Conservation (phyloP, 352 stramenopile species). For the Phytopythium mirpurense region DNA sequence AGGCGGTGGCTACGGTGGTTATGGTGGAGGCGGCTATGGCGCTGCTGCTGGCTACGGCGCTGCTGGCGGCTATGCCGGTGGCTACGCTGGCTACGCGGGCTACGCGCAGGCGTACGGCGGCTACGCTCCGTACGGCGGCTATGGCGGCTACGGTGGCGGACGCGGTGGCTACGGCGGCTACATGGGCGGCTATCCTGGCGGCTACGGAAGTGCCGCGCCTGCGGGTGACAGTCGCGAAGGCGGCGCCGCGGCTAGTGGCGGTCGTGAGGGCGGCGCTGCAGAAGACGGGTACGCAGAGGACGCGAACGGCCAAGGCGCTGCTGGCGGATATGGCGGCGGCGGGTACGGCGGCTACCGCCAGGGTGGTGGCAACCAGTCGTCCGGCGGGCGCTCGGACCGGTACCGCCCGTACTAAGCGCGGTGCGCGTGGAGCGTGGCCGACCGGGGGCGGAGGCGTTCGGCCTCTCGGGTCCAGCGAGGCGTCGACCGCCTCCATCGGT, state of each 20-base stretch:
- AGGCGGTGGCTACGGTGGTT: slow-evolving; percentile 15
- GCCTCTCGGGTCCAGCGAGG: neutral
- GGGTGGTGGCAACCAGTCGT: slow-evolving; percentile 43
- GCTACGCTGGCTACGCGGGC: slow-evolving; percentile 27
- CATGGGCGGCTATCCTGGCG: slow-evolving; percentile 21
- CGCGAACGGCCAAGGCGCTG: slow-evolving; percentile 13
- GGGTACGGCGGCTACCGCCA: slow-evolving; percentile 42
- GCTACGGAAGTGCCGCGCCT: slow-evolving; percentile 22
- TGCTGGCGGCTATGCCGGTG: slow-evolving; percentile 28
- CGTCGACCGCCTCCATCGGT: neutral
- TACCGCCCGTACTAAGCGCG: slow-evolving; percentile 77
- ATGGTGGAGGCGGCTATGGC: slow-evolving; percentile 12
- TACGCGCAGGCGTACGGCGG: slow-evolving; percentile 27
- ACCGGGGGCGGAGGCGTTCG: neutral
- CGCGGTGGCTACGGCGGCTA: slow-evolving; percentile 21
- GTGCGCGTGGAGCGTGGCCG: neutral
- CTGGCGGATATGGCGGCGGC: slow-evolving; percentile 28
- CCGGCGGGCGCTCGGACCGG: slow-evolving; percentile 64
- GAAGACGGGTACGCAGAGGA: slow-evolving; percentile 28
- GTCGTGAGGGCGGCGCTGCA: slow-evolving; percentile 22
- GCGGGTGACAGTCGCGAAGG: slow-evolving; percentile 27
- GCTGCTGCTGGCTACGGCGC: slow-evolving; percentile 26
- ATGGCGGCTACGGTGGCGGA: slow-evolving; percentile 42
- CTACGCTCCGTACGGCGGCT: slow-evolving; percentile 24
- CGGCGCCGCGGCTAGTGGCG: slow-evolving; percentile 26